Evolutionary conservation across 2,329 filamentous ascomycete species (phyloP).

Genomic region (Colletotrichum spaethianum): DNA sequence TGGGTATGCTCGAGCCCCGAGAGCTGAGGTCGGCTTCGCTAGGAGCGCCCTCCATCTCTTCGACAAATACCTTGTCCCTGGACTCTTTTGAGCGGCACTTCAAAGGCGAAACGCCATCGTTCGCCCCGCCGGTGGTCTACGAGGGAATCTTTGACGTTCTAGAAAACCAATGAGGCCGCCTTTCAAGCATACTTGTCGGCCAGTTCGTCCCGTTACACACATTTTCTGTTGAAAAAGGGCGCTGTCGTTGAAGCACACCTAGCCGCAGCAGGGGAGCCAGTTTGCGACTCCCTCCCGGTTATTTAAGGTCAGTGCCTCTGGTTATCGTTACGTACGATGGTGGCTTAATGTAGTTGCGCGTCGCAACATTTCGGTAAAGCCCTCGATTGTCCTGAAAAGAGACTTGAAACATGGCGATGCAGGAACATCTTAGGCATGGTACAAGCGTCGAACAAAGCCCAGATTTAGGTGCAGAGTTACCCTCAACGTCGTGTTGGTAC

Average conservation of each 20-base stretch:
- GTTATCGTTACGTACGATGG: neutral
- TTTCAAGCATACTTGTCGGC: too few relatives aligned
- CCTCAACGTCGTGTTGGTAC: neutral
- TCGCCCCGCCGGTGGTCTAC: slow-evolving; percentile 10
- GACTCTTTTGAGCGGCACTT: slow-evolving; percentile 13
- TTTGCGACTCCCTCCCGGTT: neutral
- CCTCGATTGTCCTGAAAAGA: neutral
- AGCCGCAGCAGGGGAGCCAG: neutral
- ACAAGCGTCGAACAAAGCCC: neutral
- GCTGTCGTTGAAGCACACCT: too few relatives aligned
- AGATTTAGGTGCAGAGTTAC: neutral
- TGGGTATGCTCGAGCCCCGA: slow-evolving; percentile 36
- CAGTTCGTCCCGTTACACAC: neutral
- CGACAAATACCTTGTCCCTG: neutral
- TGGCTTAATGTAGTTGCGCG: neutral
- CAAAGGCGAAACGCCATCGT: slow-evolving; percentile 14
- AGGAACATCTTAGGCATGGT: neutral
- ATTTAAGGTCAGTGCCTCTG: neutral
- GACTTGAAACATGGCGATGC: neutral
- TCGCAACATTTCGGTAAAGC: neutral
- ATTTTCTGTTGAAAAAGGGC: too few relatives aligned
- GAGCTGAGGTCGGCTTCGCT: slow-evolving; percentile 23
- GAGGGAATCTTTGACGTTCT: slow-evolving; percentile 39
- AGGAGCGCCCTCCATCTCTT: neutral
- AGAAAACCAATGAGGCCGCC: slow-evolving; percentile 17